These are phyloP conservation scores for Jaltomata sinuosa DNA, from an alignment of 257 asterid species.

Conservation along the genomic window DNA sequence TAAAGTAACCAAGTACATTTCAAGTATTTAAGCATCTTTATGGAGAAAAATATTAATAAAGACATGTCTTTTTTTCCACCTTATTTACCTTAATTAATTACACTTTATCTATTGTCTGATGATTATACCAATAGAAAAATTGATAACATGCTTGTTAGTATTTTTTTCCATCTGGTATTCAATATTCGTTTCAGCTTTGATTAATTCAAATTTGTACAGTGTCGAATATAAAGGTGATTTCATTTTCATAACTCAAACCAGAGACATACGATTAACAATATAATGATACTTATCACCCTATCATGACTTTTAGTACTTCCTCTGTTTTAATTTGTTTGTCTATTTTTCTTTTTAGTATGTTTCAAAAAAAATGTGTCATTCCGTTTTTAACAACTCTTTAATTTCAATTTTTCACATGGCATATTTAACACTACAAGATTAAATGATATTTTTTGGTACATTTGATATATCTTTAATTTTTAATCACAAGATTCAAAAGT, in stretches of 20 bases:
- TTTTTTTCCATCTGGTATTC: not conserved
- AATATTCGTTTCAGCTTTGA: not conserved
- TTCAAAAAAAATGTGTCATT: no score
- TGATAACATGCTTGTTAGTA: not conserved
- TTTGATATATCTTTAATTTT: no score
- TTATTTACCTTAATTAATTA: not conserved
- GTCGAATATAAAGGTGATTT: not conserved
- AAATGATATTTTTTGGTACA: no score
- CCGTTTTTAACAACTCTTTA: no score
- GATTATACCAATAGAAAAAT: not conserved
- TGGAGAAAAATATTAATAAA: conserved; percentile 5
- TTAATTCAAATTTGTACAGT: not conserved
- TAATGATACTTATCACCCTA: not conserved
- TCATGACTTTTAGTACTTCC: not conserved
- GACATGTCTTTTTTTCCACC: not conserved
- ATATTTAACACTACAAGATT: no score
- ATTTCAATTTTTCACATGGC: no score
- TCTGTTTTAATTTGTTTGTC: no score
- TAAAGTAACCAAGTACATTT: conserved; percentile 9
- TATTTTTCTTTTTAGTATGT: no score
- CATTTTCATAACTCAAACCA: not conserved
- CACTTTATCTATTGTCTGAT: not conserved
- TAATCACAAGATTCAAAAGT: no score
- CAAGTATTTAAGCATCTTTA: conserved; percentile 6
- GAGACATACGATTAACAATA: not conserved